A percentile compares a stretch with the other conserved stretches of the same genome.
These are phyloP conservation scores for Septoria petroselini DNA, from an alignment of 2,329 filamentous ascomycete genomes.

Conservation along the genomic window DNA sequence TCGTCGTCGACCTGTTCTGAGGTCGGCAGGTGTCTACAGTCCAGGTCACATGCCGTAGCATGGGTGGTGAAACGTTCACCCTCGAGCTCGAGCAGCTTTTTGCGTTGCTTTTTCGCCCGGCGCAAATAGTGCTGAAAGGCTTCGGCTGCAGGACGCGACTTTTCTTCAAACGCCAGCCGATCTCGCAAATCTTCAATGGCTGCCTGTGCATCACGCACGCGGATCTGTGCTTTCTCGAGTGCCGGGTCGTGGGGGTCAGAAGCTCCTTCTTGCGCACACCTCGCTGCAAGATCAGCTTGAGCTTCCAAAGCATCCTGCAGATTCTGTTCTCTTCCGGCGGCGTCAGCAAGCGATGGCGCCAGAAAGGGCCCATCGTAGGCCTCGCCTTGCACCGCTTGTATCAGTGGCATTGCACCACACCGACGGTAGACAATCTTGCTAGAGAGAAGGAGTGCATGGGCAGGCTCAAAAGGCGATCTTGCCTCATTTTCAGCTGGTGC, in stretches of 20 bases:
- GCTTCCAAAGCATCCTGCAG: conserved; percentile 27
- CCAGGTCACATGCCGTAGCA: conserved; percentile 29
- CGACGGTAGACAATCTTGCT: conserved; percentile 39
- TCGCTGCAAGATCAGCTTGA: conserved; percentile 10
- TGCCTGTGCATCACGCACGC: conserved; percentile 16
- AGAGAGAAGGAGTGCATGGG: conserved; percentile 34
- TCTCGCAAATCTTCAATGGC: conserved; percentile 18
- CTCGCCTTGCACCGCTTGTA: conserved; percentile 47
- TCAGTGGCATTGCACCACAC: conserved; percentile 44
- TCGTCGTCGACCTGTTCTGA: conserved; percentile 41
- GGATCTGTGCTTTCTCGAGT: conserved; percentile 10
- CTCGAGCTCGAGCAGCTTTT: conserved; percentile 16
- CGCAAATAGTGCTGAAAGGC: conserved; percentile 37
- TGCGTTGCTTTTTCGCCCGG: conserved; percentile 28
- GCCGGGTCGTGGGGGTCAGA: background rate
- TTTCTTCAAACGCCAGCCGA: conserved; percentile 10
- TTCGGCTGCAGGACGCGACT: conserved; percentile 14
- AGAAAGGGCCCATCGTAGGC: conserved; percentile 43
- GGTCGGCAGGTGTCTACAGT: conserved; percentile 35
- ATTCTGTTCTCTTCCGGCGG: conserved; percentile 28
- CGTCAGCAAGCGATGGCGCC: conserved; percentile 26
- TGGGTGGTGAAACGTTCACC: conserved; percentile 4
- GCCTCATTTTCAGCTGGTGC: conserved; percentile 1
- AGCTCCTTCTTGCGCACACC: conserved; percentile 1
- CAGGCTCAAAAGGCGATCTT: conserved; percentile 21